Conservation (phyloP, 1,284 basidiomycete genomes). For the Ganoderma sinense region DNA sequence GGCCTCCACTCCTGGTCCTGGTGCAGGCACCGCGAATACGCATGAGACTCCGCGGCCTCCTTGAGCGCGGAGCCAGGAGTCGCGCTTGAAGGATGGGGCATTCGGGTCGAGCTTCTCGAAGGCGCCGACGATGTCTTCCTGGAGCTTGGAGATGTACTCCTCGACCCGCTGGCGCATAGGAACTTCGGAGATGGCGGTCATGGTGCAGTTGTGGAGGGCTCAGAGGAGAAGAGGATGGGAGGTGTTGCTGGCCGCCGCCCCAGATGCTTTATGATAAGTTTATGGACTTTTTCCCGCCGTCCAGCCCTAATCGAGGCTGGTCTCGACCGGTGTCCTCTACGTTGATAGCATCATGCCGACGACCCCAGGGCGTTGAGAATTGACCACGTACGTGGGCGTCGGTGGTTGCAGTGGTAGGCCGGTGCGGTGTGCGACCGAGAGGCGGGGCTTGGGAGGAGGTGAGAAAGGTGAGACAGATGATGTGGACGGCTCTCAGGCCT, state of each 20-base stretch:
- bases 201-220: conserved; percentile 6
- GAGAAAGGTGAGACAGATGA: neutral
- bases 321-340: conserved; percentile 17
- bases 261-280: neutral
- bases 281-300: conserved; percentile 14
- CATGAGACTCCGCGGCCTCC: conserved; percentile 92
- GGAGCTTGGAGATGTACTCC: conserved; percentile 81
- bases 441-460: neutral
- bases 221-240: neutral
- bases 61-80: conserved; percentile 85
- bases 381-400: neutral
- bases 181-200: conserved; percentile 32
- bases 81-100: conserved; percentile 82
- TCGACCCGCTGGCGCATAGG: conserved; percentile 87
- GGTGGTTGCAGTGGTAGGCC: neutral
- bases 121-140: conserved; percentile 82
- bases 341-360: neutral
- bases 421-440: no score
- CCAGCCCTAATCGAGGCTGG: conserved; percentile 25
- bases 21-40: conserved; percentile 76
- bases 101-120: conserved; percentile 84
- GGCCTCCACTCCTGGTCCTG: conserved; percentile 34
- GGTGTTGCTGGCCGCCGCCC: conserved; percentile 1
- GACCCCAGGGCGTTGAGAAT: neutral
- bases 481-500: no score